phyloP scores from a whole-genome alignment of 164 flowering plant genomes.

The Kalanchoe fedtschenkoi region DNA sequence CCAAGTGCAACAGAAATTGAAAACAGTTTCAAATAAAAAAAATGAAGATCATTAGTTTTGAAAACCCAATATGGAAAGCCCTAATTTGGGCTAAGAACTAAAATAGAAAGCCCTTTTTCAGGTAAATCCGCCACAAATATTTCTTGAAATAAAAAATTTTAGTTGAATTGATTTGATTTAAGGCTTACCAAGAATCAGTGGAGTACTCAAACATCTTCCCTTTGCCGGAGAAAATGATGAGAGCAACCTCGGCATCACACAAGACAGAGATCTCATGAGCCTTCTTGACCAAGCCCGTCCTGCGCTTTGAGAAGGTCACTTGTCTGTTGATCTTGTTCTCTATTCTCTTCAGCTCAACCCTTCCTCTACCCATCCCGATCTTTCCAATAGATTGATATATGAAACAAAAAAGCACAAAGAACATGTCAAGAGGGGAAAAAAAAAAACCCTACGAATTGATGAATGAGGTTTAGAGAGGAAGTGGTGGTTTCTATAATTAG shows the following conservation, averaged over 20 bases:
- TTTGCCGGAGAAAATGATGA: background rate
- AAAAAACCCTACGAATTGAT: background rate
- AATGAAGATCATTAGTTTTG: background rate
- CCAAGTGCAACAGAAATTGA: background rate
- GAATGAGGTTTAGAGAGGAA: background rate
- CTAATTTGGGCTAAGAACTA: background rate
- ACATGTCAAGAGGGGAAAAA: background rate
- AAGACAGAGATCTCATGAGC: constrained; percentile 6
- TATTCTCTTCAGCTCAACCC: constrained; percentile 5
- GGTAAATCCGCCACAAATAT: background rate
- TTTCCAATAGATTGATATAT: background rate
- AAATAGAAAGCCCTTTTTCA: background rate
- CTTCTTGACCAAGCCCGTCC: constrained; percentile 1
- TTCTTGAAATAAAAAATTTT: background rate
- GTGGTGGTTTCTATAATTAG: background rate
- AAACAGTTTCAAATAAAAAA: background rate
- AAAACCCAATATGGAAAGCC: background rate
- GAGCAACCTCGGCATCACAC: constrained; percentile 6
- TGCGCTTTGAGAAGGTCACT: constrained; percentile 3
- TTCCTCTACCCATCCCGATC: background rate
- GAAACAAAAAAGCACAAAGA: background rate
- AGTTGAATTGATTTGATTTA: too few species aligned
- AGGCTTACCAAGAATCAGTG: constrained; percentile 6
- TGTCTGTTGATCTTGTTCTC: constrained; percentile 6
- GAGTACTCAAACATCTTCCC: constrained; percentile 1